phyloP scores from a whole-genome alignment of 805 yeast genomes.

The Sugiyamaella mastotermitis region DNA sequence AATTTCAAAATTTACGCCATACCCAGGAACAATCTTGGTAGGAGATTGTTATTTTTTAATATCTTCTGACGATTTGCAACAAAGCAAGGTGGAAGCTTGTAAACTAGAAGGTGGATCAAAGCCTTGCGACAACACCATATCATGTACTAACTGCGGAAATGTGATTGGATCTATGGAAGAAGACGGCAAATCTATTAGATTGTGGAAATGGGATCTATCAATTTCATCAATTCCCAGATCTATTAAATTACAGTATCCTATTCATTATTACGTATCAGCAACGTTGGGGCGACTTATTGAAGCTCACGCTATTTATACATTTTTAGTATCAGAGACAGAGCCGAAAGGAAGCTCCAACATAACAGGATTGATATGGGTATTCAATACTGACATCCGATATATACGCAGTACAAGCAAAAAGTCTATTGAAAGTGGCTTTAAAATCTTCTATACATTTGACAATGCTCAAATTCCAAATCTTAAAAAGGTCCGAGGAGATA shows the following conservation, averaged over 20 bases:
- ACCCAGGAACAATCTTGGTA: slow-evolving; percentile 36
- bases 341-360: slow-evolving; percentile 7
- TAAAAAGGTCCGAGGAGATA: slow-evolving; percentile 32
- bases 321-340: slow-evolving; percentile 11
- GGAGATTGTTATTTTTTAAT: slow-evolving; percentile 53
- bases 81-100: not conserved
- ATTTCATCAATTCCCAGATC: not conserved
- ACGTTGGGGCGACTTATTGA: slow-evolving; percentile 25
- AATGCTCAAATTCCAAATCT: slow-evolving; percentile 25
- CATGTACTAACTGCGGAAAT: slow-evolving; percentile 13
- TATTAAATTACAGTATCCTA: slow-evolving; percentile 4
- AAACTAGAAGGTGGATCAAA: not conserved
- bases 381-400: slow-evolving; percentile 38
- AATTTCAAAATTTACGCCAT: slow-evolving; percentile 34
- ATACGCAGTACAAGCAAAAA: slow-evolving; percentile 19
- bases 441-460: slow-evolving; percentile 40
- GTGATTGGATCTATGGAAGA: slow-evolving; percentile 11
- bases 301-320: slow-evolving; percentile 30
- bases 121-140: not conserved
- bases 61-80: slow-evolving; percentile 24
- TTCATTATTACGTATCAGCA: slow-evolving; percentile 15
- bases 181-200: slow-evolving; percentile 20
- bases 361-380: slow-evolving; percentile 48
- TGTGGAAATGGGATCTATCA: slow-evolving; percentile 54
- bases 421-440: slow-evolving; percentile 32